Percentiles rank a stretch among this genome's conserved stretches.
Conservation (phyloP, 1,139 yeast genomes). For the Meyerozyma sp. region DNA sequence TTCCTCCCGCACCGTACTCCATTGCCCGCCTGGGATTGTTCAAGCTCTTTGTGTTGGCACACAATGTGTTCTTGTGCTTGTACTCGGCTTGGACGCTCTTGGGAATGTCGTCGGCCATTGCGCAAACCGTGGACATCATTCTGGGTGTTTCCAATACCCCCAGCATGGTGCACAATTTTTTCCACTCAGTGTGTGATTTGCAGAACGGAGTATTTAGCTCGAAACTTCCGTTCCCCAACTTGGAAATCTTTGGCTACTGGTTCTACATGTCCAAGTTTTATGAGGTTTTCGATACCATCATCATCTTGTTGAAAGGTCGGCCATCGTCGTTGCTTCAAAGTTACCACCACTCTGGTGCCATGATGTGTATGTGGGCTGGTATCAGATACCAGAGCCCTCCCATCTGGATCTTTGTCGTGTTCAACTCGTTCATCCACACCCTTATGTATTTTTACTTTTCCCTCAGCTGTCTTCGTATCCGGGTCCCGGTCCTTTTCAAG, state of each 20-base stretch:
- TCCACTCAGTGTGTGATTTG: conserved; percentile 61
- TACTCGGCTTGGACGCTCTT: conserved; percentile 71
- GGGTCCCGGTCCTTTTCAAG: conserved; percentile 56
- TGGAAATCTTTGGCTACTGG: conserved; percentile 59
- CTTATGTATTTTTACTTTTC: conserved; percentile 74
- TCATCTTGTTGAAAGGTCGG: conserved; percentile 64
- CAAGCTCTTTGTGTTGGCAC: conserved; percentile 54
- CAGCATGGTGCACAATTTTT: conserved; percentile 30
- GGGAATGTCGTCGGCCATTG: conserved; percentile 57
- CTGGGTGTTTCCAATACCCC: conserved; percentile 13
- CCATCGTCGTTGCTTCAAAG: conserved; percentile 67
- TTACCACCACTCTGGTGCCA: conserved; percentile 79
- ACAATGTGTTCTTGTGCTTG: conserved; percentile 56
- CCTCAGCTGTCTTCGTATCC: conserved; percentile 54
- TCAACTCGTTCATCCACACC: conserved; percentile 72
- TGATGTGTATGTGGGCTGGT: conserved; percentile 83
- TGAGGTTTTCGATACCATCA: conserved; percentile 66
- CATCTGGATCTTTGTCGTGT: conserved; percentile 76
- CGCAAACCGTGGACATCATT: conserved; percentile 28
- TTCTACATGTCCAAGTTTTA: conserved; percentile 70
- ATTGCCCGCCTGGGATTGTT: conserved; percentile 45
- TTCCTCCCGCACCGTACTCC: conserved; percentile 52
- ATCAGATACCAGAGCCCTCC: conserved; percentile 69
- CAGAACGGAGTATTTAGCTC: conserved; percentile 53
- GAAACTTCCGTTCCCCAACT: conserved; percentile 34